Evolutionary conservation across 2,329 filamentous ascomycete genomes (phyloP).

Genomic region (Aspergillus brasiliensis): DNA sequence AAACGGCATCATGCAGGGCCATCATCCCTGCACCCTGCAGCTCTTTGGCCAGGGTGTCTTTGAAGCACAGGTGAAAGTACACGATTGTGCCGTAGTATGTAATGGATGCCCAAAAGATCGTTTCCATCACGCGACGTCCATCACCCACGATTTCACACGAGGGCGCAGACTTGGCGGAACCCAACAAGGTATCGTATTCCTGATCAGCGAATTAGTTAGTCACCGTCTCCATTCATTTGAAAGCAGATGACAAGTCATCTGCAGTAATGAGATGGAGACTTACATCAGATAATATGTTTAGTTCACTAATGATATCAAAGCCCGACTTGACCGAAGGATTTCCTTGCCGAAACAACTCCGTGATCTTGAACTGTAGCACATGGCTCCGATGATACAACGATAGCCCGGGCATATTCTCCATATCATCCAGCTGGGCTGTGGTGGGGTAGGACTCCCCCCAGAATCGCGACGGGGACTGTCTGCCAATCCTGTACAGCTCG

Average conservation of each 20-base stretch:
- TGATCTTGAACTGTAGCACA: constrained; percentile 29
- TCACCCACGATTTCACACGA: constrained; percentile 22
- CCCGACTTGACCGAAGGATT: constrained; percentile 12
- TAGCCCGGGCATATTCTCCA: constrained; percentile 28
- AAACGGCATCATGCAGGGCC: constrained; percentile 23
- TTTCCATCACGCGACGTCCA: constrained; percentile 27
- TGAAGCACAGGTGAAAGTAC: constrained; percentile 28
- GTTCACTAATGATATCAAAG: constrained; percentile 22
- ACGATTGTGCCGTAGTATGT: constrained; percentile 27
- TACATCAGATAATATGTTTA: constrained; percentile 24
- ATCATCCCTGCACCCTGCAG: constrained; percentile 11
- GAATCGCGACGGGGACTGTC: constrained; percentile 29
- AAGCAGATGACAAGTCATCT: neutral
- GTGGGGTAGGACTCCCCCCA: constrained; percentile 29
- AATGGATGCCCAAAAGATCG: constrained; percentile 28
- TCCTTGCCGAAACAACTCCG: constrained; percentile 23
- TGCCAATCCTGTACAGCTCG: constrained; percentile 28
- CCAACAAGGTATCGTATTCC: constrained; percentile 28
- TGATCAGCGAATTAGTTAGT: constrained; percentile 3
- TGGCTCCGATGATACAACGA: constrained; percentile 29
- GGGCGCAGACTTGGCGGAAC: constrained; percentile 18
- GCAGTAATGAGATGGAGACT: neutral
- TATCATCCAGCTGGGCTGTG: constrained; percentile 28
- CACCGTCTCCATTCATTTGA: neutral
- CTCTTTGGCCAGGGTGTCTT: constrained; percentile 12